phyloP scores from a whole-genome alignment of 2,329 filamentous ascomycete genomes.

The Lachnellula hyalina region DNA sequence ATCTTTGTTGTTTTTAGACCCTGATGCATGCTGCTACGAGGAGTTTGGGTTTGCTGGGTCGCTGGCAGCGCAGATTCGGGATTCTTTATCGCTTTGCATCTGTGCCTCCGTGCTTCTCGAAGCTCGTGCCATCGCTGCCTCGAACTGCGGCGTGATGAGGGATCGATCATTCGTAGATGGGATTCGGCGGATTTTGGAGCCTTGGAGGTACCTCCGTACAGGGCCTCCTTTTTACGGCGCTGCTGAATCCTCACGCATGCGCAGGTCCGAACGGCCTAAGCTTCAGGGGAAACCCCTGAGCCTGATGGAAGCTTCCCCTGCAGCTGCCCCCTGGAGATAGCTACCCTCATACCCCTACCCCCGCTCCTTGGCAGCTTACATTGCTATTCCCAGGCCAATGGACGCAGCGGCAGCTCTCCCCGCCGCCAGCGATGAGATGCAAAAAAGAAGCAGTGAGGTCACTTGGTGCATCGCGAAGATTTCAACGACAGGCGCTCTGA shows the following conservation, averaged over 20 bases:
- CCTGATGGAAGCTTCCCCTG: background rate
- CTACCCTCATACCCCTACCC: background rate
- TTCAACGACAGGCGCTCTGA: too few relatives aligned
- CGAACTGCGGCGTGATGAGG: slow-evolving; percentile 1
- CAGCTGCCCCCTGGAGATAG: background rate
- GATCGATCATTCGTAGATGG: background rate
- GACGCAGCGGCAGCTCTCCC: too few relatives aligned
- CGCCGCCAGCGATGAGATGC: background rate
- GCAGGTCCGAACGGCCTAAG: slow-evolving; percentile 3
- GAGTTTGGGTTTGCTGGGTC: background rate
- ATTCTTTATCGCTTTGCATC: slow-evolving; percentile 9
- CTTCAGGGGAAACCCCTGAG: background rate
- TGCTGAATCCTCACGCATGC: background rate
- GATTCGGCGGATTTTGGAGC: background rate
- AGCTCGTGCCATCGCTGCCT: slow-evolving; percentile 1
- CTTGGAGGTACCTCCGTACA: background rate
- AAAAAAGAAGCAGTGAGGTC: background rate
- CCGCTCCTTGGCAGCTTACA: background rate
- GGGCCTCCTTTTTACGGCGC: background rate
- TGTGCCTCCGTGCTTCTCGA: background rate
- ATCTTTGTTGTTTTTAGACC: background rate
- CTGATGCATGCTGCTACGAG: background rate
- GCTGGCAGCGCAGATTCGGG: slow-evolving; percentile 1
- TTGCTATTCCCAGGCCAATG: too few relatives aligned
- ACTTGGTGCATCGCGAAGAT: background rate